These are phyloP conservation scores for Phaffomyces opuntiae DNA, from an alignment of 805 yeast species.

Conservation along the genomic window DNA sequence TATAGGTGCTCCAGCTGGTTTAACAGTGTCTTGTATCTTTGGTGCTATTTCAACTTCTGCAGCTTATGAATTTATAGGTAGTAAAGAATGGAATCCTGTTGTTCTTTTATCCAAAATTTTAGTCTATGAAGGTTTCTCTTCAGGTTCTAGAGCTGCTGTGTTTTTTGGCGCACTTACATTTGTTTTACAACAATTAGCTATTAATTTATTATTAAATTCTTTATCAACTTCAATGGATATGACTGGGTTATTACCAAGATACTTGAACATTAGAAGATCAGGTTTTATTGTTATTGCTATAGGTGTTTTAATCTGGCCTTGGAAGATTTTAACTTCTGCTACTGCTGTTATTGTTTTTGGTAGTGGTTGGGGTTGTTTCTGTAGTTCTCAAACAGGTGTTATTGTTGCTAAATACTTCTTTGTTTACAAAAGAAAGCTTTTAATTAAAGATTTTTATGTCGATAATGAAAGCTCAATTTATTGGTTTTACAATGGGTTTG, in stretches of 20 bases:
- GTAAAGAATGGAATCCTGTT: slow-evolving; percentile 25
- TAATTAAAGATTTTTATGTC: slow-evolving; percentile 16
- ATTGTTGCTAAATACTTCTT: slow-evolving; percentile 13
- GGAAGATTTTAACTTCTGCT: slow-evolving; percentile 29
- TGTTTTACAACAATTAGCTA: slow-evolving; percentile 25
- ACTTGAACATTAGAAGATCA: slow-evolving; percentile 28
- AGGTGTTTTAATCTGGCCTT: slow-evolving; percentile 33
- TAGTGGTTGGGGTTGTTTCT: slow-evolving; percentile 20
- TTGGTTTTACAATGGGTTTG: slow-evolving; percentile 18
- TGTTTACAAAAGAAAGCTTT: slow-evolving; percentile 15
- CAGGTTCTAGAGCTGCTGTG: slow-evolving; percentile 25
- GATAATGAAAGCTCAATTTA: slow-evolving; percentile 11
- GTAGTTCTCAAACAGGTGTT: slow-evolving; percentile 17
- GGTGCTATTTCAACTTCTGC: slow-evolving; percentile 27
- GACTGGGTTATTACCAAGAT: slow-evolving; percentile 28
- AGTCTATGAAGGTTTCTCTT: slow-evolving; percentile 16
- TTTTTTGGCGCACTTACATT: slow-evolving; percentile 26
- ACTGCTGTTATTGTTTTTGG: slow-evolving; percentile 18
- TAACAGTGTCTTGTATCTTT: slow-evolving; percentile 26
- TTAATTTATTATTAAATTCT: slow-evolving; percentile 24
- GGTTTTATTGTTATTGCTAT: slow-evolving; percentile 23
- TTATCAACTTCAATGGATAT: slow-evolving; percentile 27
- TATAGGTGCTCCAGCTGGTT: slow-evolving; percentile 21
- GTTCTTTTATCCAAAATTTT: slow-evolving; percentile 15
- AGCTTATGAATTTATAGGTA: slow-evolving; percentile 22